Evolutionary conservation across 371 early-diverging fungal genomes (phyloP), one percentile per base, ranked within the genome.

Genomic region (Lichtheimia ramosa): DNA sequence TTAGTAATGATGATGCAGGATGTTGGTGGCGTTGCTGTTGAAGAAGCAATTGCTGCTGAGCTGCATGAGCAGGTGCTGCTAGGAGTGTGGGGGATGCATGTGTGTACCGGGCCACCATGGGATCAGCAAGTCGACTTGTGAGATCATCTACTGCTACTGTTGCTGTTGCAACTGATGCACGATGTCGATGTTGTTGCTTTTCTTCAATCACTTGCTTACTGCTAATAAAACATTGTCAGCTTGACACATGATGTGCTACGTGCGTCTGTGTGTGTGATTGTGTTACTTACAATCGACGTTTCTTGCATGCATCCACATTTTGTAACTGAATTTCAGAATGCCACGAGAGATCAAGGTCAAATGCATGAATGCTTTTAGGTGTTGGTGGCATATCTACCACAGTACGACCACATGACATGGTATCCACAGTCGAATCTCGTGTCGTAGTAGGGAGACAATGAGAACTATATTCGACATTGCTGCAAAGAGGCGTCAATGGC

Each of bases 361-460:
- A 68, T 3, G 66, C 62, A 16, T 68, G 64, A 12, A 70, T 69
- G 16, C 66, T 75, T 27, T 70, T 68, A 6, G 73, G 73, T 0
- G 73, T 72, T 0, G 64, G 55, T 10, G 76, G 76, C 15, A 68
- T 28, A 20, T 70, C 68, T 1, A 61, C 14, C 1, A 66, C 59
- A 5, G 57, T 42, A 15, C 43, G 24, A 24, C 63, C 69, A 16
- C 63, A 62, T 14, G 68, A 68, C 49, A 73, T 66, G 21, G 65
- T 73, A 21, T 69, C 69, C 8, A 74, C 53, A 1, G 74, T 70
- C 0, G 74, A 70, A 54, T 66, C 69, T 43, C 72, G 68, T n/a
- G 66, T 70, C 10, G 7, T 21, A 16, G 69, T 68, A 5, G 69
- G 56, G 15, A 34, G 58, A 21, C 28, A 40, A 58, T 54, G 27